Evolutionary conservation across 257 asterid genomes (phyloP).

Genomic region (Ajuga chamaepitys): DNA sequence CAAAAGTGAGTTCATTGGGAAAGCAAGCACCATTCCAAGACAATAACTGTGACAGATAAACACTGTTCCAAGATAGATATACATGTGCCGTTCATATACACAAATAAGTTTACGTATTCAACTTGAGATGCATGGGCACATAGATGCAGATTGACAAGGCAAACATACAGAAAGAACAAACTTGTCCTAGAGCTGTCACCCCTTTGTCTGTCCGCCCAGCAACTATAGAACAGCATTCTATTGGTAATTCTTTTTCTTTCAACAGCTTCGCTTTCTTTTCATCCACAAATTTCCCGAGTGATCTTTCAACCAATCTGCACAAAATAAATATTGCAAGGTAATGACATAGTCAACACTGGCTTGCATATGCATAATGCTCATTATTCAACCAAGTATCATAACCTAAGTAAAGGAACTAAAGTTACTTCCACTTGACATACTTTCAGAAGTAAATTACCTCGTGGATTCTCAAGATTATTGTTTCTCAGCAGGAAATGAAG

Average conservation of each 20-base stretch:
- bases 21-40: slow-evolving; percentile 3
- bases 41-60: slow-evolving; percentile 1
- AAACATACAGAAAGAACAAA: slow-evolving; percentile 87
- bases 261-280: slow-evolving; percentile 65
- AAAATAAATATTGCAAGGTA: slow-evolving; percentile 1
- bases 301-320: slow-evolving; percentile 62
- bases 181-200: slow-evolving; percentile 89
- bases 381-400: background rate
- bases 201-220: slow-evolving; percentile 99
- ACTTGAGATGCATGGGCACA: slow-evolving; percentile 1
- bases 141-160: slow-evolving; percentile 16
- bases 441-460: slow-evolving; percentile 3
- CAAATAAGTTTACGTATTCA: background rate
- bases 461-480: background rate
- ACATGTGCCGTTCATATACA: background rate
- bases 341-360: slow-evolving; percentile 1
- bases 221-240: slow-evolving; percentile 67
- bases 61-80: background rate
- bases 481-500: background rate
- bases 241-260: slow-evolving; percentile 70
- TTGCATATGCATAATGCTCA: background rate
- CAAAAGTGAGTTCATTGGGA: background rate
- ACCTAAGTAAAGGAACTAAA: background rate
- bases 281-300: slow-evolving; percentile 79
- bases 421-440: background rate